Base-by-base conservation (phyloP, 768 basidiomycete species). In the Strobilomyces dryophilus region DNA sequence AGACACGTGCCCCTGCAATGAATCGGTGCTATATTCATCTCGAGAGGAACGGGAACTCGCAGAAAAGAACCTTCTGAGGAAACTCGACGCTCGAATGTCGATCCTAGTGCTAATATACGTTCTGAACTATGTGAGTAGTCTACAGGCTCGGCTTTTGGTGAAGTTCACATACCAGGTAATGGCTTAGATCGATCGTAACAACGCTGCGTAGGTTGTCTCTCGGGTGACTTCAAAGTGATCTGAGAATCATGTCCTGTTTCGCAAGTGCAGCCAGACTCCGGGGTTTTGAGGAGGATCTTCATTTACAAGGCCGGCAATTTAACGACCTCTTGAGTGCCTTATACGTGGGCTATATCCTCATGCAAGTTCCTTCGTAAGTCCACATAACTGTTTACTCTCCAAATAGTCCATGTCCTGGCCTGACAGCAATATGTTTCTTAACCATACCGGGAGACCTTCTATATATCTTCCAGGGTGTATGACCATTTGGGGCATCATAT, bases 331-430 rank as follows among this genome's bases (percentile, higher is more conserved):
- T 90, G 39, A 84, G 84, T 39, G 79, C 85, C 47, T 74, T 87
- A 45, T 87, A 85, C 57, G 74, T 85, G 31, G 86, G 85, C 15
- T 89, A 89, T 62, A 85, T 85, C 52, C 67, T 87, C 36, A 88
- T 89, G 87, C 88, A 90, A 65, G 77, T 90, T 49, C 87, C 87
- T 32, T 86, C 83, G 83, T 85, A 59, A 62, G 83, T 70, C 4
- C 11, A 5, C 62, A 27, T 20, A 37, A 31, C 45, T 9, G 21
- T 45, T 24, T 42, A 17, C 37, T 24, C 31, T 49, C 12, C 36
- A 26, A 24, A 18, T 29, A 1, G n/a, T 45, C 21, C 7, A 43
- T 47, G 17, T 27, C 20, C 18, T 29, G 8, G n/a, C 17, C 45
- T 17, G 42, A 21, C 58, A 90, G 87, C 17, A 89, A 88, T 57